These are phyloP conservation scores for Aspergillus cristatus DNA, from an alignment of 495 filamentous ascomycete genomes.

Conservation along the genomic window DNA sequence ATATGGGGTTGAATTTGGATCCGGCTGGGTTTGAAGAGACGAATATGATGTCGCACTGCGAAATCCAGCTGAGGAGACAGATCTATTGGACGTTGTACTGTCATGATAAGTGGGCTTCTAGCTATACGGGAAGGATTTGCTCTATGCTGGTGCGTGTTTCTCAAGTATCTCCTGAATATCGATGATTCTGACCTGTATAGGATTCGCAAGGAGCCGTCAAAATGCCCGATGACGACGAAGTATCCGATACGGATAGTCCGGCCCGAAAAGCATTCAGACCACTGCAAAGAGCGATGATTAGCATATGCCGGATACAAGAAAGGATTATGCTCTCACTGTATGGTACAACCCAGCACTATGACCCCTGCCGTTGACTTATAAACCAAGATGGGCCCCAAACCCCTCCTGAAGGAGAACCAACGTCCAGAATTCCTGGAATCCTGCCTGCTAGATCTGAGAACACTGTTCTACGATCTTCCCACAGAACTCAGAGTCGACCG, in stretches of 20 bases:
- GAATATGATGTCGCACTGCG: background rate
- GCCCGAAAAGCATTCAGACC: constrained; percentile 10
- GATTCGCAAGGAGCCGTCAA: constrained; percentile 22
- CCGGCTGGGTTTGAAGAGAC: constrained; percentile 1
- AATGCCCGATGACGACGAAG: constrained; percentile 13
- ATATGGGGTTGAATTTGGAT: constrained; percentile 3
- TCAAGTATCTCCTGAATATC: background rate
- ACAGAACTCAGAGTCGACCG: constrained; percentile 12
- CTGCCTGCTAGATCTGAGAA: constrained; percentile 19
- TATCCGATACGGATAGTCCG: constrained; percentile 1
- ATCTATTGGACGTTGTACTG: constrained; percentile 13
- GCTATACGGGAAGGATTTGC: constrained; percentile 23
- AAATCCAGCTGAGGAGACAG: constrained; percentile 1
- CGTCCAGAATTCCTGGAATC: constrained; percentile 17
- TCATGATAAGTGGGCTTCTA: constrained; percentile 21
- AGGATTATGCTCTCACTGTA: constrained; percentile 20
- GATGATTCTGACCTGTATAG: constrained; percentile 4
- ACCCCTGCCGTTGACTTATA: background rate
- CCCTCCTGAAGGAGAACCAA: constrained; percentile 10
- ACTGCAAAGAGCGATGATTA: constrained; percentile 18
- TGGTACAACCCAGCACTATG: constrained; percentile 1
- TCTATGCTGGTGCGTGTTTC: constrained; percentile 17
- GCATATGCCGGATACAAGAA: constrained; percentile 19
- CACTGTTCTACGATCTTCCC: constrained; percentile 20
- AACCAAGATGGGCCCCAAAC: constrained; percentile 21